Base-by-base conservation (phyloP, 495 filamentous ascomycete genomes). In the Tirmania nivea region DNA sequence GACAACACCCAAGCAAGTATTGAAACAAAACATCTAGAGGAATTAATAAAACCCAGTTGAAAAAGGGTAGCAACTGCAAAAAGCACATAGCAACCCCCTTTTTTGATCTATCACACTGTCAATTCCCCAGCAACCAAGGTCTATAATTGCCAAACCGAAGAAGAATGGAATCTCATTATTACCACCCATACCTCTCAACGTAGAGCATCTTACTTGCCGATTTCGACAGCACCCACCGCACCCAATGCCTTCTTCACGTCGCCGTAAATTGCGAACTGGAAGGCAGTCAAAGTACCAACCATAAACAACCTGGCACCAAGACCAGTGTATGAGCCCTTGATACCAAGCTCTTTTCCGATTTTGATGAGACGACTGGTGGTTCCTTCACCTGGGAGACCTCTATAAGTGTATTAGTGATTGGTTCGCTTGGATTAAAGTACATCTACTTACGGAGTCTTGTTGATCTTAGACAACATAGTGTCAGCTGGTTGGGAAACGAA, bases 401-500 rank as follows among this genome's bases (percentile, higher is more conserved):
- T 50, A 31, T 50, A 45, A 14, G 9, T 3, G 1, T 31, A 45
- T 45, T 19, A 16, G 20, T 50, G 5, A 50, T 50, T 19, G 1
- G 10, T 50, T 50, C 7, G 48, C 20, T 19, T 45, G 39, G 9
- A 14, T 14, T 2, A 4, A 45, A 14, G 17, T 45, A 45, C 17
- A 8, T 2, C 11, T 19, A 20, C 48, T 50, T 50, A 50, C 48
- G 84, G 86, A 70, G 86, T 93, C 86, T 97, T 97, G 84, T 97
- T 97, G 78, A 97, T 97, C 80, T 96, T 96, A 74, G 76, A 82
- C 63, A 97, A 80, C 90, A 96, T 96, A 66, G 90, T 97, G 70
- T 96, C 90, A 66, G 90, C 90, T 63, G 90, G 89, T 73, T 97
- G 90, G 48, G 90, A 96, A 63, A 97, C 80, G 68, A 94, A 62